Evolutionary conservation across 148 eudicot genomes (phyloP).

Genomic region (Silene conica): DNA sequence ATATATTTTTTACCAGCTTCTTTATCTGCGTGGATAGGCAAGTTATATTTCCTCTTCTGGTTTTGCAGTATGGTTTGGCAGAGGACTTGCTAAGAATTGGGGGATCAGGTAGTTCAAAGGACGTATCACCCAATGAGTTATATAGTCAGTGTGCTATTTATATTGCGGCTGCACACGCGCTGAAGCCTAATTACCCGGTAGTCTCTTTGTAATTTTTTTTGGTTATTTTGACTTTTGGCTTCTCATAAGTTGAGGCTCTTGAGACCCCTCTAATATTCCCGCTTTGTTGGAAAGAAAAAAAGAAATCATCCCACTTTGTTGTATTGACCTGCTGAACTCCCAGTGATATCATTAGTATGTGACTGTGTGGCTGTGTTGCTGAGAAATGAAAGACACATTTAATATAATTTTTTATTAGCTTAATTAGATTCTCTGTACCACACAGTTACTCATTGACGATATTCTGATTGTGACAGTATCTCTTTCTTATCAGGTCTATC

Average conservation of each 20-base stretch:
- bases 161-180: constrained; percentile 96
- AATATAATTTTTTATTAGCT: neutral
- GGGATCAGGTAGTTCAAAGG: constrained; percentile 46
- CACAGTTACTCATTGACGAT: neutral
- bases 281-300: neutral
- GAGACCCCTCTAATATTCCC: neutral
- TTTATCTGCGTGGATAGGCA: neutral
- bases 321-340: neutral
- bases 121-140: constrained; percentile 67
- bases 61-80: constrained; percentile 90
- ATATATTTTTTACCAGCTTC: neutral
- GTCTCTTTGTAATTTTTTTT: constrained; percentile 17
- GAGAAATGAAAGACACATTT: neutral
- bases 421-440: neutral
- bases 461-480: constrained; percentile 11
- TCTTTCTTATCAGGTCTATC: constrained; percentile 62
- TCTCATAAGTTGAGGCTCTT: neutral
- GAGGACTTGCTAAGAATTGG: constrained; percentile 85
- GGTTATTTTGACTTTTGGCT: neutral
- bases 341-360: no score
- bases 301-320: neutral
- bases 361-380: neutral
- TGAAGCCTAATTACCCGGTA: constrained; percentile 85
- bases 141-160: constrained; percentile 80
- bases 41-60: constrained; percentile 19